These are phyloP conservation scores for Penicillium paneum DNA, from an alignment of 2,329 filamentous ascomycete genomes.

Conservation along the genomic window DNA sequence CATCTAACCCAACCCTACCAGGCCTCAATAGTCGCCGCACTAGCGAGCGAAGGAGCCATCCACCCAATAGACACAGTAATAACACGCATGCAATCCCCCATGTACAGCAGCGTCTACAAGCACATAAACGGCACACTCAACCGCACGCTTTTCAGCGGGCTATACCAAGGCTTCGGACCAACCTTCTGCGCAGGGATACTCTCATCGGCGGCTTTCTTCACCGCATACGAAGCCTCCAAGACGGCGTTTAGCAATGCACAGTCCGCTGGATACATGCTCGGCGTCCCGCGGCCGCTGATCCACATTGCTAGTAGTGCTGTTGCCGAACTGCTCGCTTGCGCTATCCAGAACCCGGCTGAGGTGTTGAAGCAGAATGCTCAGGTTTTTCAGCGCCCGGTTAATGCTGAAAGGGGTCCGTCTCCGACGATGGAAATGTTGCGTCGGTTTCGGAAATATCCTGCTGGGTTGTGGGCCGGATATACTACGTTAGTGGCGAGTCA, in stretches of 20 bases:
- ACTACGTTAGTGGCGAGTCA: conserved; percentile 6
- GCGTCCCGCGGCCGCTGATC: neutral
- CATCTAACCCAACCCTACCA: neutral
- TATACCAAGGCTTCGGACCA: conserved; percentile 14
- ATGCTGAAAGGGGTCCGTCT: neutral
- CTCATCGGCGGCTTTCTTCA: conserved; percentile 4
- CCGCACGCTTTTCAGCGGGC: conserved; percentile 4
- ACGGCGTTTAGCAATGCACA: conserved; percentile 2
- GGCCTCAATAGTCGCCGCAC: conserved; percentile 9
- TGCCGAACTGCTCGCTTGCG: conserved; percentile 6
- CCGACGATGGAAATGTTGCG: conserved; percentile 2
- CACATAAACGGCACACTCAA: conserved; percentile 4
- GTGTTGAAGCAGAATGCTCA: conserved; percentile 14
- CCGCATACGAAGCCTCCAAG: conserved; percentile 11
- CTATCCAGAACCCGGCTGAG: conserved; percentile 9
- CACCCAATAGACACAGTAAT: conserved; percentile 14
- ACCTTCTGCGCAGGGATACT: conserved; percentile 3
- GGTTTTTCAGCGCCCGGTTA: neutral
- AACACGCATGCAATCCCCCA: conserved; percentile 11
- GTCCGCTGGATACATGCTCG: conserved; percentile 1
- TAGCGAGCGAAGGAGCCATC: conserved; percentile 10
- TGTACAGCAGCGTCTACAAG: conserved; percentile 7
- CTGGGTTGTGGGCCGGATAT: conserved; percentile 7
- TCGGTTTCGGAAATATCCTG: neutral
- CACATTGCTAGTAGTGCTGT: conserved; percentile 7